Conservation (phyloP, 2,329 filamentous ascomycete genomes). For the Cadophora sp. region DNA sequence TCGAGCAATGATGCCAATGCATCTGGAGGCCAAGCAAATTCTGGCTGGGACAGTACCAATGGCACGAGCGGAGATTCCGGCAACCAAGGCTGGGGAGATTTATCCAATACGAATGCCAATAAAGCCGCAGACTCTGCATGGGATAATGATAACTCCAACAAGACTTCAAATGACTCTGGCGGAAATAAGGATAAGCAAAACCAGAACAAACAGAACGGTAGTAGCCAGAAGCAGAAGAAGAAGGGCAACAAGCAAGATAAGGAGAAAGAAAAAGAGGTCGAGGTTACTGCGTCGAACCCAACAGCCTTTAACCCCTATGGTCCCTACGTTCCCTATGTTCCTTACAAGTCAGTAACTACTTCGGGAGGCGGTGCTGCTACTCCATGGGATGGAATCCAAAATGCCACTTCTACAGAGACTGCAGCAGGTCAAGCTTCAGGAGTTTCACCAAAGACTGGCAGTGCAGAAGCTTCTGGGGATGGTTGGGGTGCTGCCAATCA, state of each 20-base stretch:
- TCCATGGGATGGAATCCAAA: not conserved
- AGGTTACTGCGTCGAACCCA: not conserved
- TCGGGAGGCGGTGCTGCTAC: not conserved
- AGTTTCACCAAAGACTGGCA: not conserved
- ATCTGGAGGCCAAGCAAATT: not conserved
- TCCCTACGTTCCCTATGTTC: not conserved
- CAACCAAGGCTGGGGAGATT: conserved; percentile 1
- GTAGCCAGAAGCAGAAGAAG: conserved; percentile 12
- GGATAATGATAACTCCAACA: not conserved
- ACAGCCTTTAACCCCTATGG: not conserved
- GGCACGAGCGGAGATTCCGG: not conserved
- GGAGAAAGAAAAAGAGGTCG: not conserved
- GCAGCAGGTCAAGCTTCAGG: not conserved
- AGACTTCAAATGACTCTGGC: not conserved
- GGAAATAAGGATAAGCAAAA: not conserved
- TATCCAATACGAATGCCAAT: not conserved
- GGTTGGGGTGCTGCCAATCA: conserved; percentile 8
- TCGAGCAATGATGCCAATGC: not conserved
- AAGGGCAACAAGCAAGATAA: conserved; percentile 10
- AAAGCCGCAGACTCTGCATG: not conserved
- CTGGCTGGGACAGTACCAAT: conserved; percentile 5
- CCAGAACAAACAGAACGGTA: conserved; percentile 5
- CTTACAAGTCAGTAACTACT: not conserved
- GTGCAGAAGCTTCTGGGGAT: conserved; percentile 1
- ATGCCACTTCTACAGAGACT: not conserved